Evolutionary conservation across 257 asterid species (phyloP), one percentile per base, ranked within the genome.

Genomic region (Solanum piurae): DNA sequence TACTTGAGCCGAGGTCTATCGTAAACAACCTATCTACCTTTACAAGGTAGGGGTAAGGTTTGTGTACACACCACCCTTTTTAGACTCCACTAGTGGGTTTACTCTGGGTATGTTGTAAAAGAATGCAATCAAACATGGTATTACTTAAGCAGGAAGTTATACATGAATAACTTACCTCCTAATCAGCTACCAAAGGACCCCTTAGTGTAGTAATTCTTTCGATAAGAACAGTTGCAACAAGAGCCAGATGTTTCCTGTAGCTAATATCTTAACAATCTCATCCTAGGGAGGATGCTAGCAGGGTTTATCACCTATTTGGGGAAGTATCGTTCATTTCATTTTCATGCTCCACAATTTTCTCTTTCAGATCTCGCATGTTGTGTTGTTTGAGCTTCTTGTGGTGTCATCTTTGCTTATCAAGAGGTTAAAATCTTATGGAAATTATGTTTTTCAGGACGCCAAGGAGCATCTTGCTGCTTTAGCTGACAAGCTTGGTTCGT

Each of bases 391-490:
- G 38, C 29, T 49, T 46, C 44, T 29, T 49, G 69, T 82, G 86
- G 31, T 31, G 69, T 82, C 68, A 74, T 86, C 6, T 36, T 84
- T 44, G 69, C 71, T 71, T 84, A 87, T 62, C 29, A 40, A 12
- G 69, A 38, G 44, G 77, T 72, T 86, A 80, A 90, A 86, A 86
- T 88, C 44, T 85, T 16, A 72, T 49, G 18, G 69, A 29, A 44
- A 44, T 76, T 89, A 62, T 86, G 86, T 11, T 86, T 93, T 90
- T 82, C 95, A 97, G 99, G 99, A 97, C 64, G 99, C 99, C 36
- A 97, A 97, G 93, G 99, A 97, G 91, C 99, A 97, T 92, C 98
- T 97, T 86, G 94, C 95, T 80, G 98, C 99, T 85, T 89, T 97
- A 91, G 99, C 96, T 69, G 98, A 95, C 93, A 96, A 97, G 92